Base-by-base conservation (phyloP, 331 rosid genomes). In the Prunus yedoensis region DNA sequence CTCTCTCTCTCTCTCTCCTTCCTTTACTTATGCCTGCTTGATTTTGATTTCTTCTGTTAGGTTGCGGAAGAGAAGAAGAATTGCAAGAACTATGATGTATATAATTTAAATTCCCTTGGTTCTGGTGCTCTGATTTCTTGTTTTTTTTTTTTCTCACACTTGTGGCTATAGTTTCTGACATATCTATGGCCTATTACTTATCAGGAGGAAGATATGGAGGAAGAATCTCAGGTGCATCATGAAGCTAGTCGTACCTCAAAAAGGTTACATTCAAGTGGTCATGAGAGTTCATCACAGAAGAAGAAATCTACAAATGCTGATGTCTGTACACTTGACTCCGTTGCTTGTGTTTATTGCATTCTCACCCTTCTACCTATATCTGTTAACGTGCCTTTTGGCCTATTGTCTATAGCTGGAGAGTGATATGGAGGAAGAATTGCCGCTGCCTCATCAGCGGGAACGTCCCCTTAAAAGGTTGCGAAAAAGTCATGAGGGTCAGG, bases 391-490 rank as follows among this genome's bases (percentile, higher is more conserved):
- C 70, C 35, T 70, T 46, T 30, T 87, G 66, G 50, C 65, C 80
- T 76, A 71, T 56, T 80, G 63, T 80, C 45, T 71, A 77, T 71
- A 77, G 27, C 75, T 83, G 90, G 91, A 51, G 21, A 80, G 71
- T 14, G 85, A 73, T 52, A 12, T 79, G 59, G 87, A 79, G 56
- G 96, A 87, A 84, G 96, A 88, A 41, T 78, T 81, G 61, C 84
- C 62, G 18, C 28, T 17, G 21, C 50, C 68, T 0, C 88, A 82
- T 32, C 86, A 85, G 81, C 77, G 81, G 10, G 77, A 77, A 63
- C 91, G 91, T 60, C 93, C 97, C 43, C 72, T 90, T 66, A 92
- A 92, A 85, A 88, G 96, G 92, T 67, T 88, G 73, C 91, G 96
- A 59, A 82, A 90, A 83, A 87, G 90, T 59, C 91, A 81, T 27